A percentile compares a stretch with the other conserved stretches of the same genome.
phyloP scores from a whole-genome alignment of 441 rosid species.

The Aleurites moluccanus region DNA sequence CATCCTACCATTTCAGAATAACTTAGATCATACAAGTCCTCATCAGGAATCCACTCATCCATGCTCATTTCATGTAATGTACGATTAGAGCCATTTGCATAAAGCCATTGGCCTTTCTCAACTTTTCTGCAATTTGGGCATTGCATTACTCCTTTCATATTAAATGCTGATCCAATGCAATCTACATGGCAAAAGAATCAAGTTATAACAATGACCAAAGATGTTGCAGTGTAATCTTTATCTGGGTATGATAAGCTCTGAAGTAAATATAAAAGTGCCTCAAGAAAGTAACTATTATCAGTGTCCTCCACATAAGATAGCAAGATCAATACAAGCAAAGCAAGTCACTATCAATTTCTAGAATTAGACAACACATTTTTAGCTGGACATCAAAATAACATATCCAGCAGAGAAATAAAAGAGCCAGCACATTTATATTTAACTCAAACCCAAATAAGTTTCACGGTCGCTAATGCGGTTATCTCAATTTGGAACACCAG shows the following conservation, averaged over 20 bases:
- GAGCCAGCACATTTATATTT: neutral
- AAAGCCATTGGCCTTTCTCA: conserved; percentile 90
- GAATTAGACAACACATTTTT: neutral
- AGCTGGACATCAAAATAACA: neutral
- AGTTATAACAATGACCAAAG: neutral
- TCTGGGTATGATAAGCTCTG: neutral
- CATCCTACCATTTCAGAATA: conserved; percentile 68
- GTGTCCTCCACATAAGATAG: neutral
- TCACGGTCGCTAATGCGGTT: too few relatives aligned
- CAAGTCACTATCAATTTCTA: neutral
- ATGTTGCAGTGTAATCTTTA: neutral
- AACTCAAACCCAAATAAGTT: neutral
- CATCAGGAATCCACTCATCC: conserved; percentile 77
- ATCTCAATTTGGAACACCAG: too few relatives aligned
- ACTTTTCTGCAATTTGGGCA: conserved; percentile 91
- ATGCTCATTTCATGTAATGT: conserved; percentile 58
- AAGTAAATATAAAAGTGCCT: neutral
- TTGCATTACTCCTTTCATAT: conserved; percentile 88
- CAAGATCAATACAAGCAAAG: neutral
- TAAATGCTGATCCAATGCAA: conserved; percentile 95
- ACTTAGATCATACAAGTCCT: conserved; percentile 58
- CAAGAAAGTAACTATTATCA: neutral
- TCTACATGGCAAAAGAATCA: conserved; percentile 42
- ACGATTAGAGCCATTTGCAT: conserved; percentile 61
- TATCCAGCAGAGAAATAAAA: neutral